A percentile compares a stretch with the other conserved stretches of the same genome.
Conservation (phyloP, 164 flowering plant genomes). For the Aristolochia fimbriata region DNA sequence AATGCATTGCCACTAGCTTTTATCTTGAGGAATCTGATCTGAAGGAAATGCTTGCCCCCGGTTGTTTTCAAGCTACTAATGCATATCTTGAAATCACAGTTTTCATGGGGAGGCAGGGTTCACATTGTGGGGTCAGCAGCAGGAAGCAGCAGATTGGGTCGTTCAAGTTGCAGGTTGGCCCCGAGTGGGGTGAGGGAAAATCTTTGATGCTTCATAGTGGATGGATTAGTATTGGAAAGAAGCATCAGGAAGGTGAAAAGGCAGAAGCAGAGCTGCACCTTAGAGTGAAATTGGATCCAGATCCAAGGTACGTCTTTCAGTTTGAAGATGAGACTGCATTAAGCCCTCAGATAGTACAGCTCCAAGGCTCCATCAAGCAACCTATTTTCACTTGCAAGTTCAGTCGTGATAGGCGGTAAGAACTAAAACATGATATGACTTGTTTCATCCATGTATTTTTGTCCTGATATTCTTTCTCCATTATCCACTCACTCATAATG, state of each 20-base stretch:
- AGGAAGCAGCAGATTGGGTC: slow-evolving; percentile 74
- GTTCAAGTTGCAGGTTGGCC: slow-evolving; percentile 60
- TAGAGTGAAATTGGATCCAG: slow-evolving; percentile 80
- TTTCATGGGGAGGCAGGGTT: slow-evolving; percentile 50
- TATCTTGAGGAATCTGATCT: slow-evolving; percentile 76
- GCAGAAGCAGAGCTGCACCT: slow-evolving; percentile 68
- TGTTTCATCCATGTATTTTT: not conserved
- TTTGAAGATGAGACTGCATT: slow-evolving; percentile 63
- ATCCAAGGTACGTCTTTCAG: slow-evolving; percentile 93
- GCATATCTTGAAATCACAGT: slow-evolving; percentile 61
- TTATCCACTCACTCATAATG: not conserved
- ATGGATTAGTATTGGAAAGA: slow-evolving; percentile 72
- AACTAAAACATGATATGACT: not conserved
- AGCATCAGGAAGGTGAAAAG: slow-evolving; percentile 44
- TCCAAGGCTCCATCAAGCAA: slow-evolving; percentile 66
- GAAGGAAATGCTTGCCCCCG: slow-evolving; percentile 47
- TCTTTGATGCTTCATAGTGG: slow-evolving; percentile 66
- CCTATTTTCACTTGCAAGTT: slow-evolving; percentile 94
- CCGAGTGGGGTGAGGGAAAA: slow-evolving; percentile 80
- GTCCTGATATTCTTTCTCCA: not conserved
- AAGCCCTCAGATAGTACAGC: slow-evolving; percentile 85
- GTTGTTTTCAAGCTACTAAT: slow-evolving; percentile 56
- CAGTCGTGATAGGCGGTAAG: slow-evolving; percentile 63
- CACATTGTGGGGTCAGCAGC: slow-evolving; percentile 59
- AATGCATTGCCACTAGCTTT: slow-evolving; percentile 59